Evolutionary conservation across 163 green algal genomes (phyloP).

Genomic region (Trebouxia gelatinosa): DNA sequence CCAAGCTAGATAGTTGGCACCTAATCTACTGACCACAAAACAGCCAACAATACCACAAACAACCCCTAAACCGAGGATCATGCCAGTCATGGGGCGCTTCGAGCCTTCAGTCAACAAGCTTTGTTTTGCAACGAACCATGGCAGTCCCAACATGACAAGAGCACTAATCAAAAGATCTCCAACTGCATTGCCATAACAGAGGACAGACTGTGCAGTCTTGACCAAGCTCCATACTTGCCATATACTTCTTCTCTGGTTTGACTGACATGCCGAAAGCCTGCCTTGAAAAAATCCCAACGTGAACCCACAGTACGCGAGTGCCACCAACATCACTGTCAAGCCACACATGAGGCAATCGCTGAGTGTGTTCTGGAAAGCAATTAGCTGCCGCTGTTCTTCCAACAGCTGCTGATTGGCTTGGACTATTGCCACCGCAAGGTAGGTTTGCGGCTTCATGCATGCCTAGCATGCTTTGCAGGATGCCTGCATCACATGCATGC

Average conservation of each 20-base stretch:
- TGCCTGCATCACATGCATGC: no score
- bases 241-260: background rate
- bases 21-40: background rate
- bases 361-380: background rate
- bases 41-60: background rate
- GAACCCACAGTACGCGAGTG: background rate
- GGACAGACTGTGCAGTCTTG: background rate
- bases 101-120: background rate
- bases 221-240: background rate
- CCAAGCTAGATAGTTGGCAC: background rate
- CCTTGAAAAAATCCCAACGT: constrained; percentile 8
- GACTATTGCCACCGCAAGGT: no score
- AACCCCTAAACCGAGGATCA: background rate
- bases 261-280: constrained; percentile 7
- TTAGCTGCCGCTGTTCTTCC: constrained; percentile 15
- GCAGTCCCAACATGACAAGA: background rate
- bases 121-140: background rate
- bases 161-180: background rate
- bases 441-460: no score
- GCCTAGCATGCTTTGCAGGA: no score
- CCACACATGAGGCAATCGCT: constrained; percentile 16
- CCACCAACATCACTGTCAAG: constrained; percentile 4
- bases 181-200: background rate
- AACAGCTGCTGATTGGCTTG: no score
- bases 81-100: constrained; percentile 2